Evolutionary conservation across 2,329 filamentous ascomycete species (phyloP).

Genomic region (Aspergillus texensis): DNA sequence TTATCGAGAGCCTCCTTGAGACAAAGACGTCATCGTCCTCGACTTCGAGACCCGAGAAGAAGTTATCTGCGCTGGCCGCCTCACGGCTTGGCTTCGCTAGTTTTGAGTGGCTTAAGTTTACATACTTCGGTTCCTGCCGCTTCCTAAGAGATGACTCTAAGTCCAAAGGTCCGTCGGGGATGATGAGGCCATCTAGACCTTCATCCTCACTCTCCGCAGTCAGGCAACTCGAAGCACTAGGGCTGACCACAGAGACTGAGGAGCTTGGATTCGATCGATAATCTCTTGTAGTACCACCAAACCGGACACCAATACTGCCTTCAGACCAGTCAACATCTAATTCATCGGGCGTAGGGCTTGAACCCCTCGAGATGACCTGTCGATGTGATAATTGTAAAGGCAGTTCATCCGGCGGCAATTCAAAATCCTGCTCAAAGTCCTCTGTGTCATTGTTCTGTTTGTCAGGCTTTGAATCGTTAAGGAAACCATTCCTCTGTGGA

Average conservation of each 20-base stretch:
- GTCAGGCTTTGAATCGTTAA: constrained; percentile 56
- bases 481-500: constrained; percentile 54
- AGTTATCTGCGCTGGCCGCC: constrained; percentile 64
- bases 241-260: constrained; percentile 84
- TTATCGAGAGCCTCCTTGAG: constrained; percentile 76
- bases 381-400: constrained; percentile 63
- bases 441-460: constrained; percentile 54
- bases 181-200: constrained; percentile 81
- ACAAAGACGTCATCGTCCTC: constrained; percentile 82
- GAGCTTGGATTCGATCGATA: constrained; percentile 81
- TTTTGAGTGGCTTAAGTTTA: constrained; percentile 36
- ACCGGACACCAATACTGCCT: constrained; percentile 86
- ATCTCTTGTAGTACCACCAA: constrained; percentile 82
- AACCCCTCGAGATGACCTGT: constrained; percentile 65
- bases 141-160: constrained; percentile 77
- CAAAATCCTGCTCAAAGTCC: constrained; percentile 72
- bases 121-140: constrained; percentile 57
- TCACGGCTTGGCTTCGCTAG: constrained; percentile 21
- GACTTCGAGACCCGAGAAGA: constrained; percentile 83
- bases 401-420: constrained; percentile 68
- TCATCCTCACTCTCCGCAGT: constrained; percentile 94
- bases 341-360: constrained; percentile 68
- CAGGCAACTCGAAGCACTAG: constrained; percentile 87
- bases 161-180: constrained; percentile 82
- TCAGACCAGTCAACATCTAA: constrained; percentile 86